A percentile compares a stretch with the other conserved stretches of the same genome.
phyloP scores from a whole-genome alignment of 306 rosid genomes.

The Arachis hypogaea region DNA sequence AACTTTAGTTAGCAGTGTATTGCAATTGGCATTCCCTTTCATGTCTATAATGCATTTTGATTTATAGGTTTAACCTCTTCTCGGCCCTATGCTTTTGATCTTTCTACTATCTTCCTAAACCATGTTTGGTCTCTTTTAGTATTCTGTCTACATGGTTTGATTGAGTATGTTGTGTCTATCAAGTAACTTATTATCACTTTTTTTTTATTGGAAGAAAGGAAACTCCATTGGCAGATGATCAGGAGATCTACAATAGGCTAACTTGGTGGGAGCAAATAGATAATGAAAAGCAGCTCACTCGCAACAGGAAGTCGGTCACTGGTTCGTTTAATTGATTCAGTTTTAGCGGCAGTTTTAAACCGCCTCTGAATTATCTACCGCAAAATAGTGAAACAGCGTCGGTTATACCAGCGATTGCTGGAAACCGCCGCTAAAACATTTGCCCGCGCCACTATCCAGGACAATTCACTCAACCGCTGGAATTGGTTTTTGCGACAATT shows the following conservation, averaged over 20 bases:
- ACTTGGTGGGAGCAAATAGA: slow-evolving; percentile 99
- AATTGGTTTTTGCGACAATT: no score
- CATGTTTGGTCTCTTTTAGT: neutral
- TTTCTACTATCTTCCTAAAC: slow-evolving; percentile 13
- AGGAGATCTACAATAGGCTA: slow-evolving; percentile 91
- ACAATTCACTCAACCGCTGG: no score
- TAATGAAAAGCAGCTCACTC: slow-evolving; percentile 97
- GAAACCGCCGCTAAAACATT: no score
- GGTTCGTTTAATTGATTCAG: no score
- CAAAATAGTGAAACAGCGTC: no score
- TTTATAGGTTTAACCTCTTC: neutral
- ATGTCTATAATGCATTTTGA: neutral
- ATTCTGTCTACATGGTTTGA: neutral
- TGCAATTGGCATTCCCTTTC: slow-evolving; percentile 2
- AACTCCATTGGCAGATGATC: slow-evolving; percentile 64
- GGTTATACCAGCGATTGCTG: no score
- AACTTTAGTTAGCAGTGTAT: neutral
- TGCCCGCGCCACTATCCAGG: no score
- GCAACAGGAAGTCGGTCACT: slow-evolving; percentile 72
- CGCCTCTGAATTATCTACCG: no score
- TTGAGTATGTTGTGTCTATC: no score
- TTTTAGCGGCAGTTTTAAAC: no score
- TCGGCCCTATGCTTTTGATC: neutral
- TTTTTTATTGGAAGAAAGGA: no score
- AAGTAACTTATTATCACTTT: no score